Evolutionary conservation across 108 stramenopile genomes (phyloP), one percentile per base, ranked within the genome.

Genomic region (Phaeodactylum tricornutum): DNA sequence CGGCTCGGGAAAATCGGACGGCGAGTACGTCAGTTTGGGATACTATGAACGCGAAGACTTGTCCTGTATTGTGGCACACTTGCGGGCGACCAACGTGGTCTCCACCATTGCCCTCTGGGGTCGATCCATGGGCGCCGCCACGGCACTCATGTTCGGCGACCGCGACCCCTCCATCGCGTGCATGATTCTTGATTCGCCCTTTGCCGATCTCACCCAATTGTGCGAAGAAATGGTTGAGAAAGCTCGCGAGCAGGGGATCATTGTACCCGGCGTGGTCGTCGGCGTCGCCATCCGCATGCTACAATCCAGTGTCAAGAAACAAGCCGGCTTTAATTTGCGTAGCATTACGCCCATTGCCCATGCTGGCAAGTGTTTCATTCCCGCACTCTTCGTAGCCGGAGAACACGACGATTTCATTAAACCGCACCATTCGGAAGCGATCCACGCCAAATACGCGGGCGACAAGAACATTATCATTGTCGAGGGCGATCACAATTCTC

Each of bases 41-140:
- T 94, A 87, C 61, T 97, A 72, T 58, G 98, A 99, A 70, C 66
- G 92, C 34, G 98, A 99, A 53, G 98, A 99, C 75, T 67, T 99
- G 41, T 53, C 79, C 41, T 83, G 85, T 61, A 87, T 93, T 31
- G 64, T 96, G 39, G 83, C 87, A 11, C 81, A 97, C 62, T 67
- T 99, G 44, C 72, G 98, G 21, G 75, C 76, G 8, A 88, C 91
- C 0, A 90, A 93, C 65, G 79, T 87, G 12, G 87, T 93, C 21
- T 71, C 69, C 25, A 93, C 92, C 11, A 94, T 99, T 63, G 98
- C 93, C 12, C 59, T 99, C 5, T 99, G 98, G 98, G 98, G 98
- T 17, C 72, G 98, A 41, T 79, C 75, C 25, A 99, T 99, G 98
- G 98, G 98, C 31, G 98, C 98, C 38, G 98, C 93, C 21, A 99